phyloP scores from a whole-genome alignment of 805 yeast species.

The Candida insectorum region DNA sequence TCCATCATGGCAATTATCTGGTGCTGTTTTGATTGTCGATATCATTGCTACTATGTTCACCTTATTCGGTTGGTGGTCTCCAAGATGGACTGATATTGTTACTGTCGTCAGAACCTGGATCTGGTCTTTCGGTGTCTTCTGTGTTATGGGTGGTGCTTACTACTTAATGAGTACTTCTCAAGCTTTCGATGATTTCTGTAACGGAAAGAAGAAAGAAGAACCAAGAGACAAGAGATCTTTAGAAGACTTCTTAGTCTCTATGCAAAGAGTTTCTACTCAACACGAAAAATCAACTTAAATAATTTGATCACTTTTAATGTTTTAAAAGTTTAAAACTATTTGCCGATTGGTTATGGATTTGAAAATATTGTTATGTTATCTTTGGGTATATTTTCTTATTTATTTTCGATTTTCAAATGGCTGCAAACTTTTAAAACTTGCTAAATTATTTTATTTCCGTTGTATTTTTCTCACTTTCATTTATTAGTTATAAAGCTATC shows the following conservation, averaged over 20 bases:
- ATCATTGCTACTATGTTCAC: conserved; percentile 89
- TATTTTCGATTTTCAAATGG: too few species aligned
- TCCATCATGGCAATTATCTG: conserved; percentile 96
- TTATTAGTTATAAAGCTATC: neutral
- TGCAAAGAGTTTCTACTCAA: conserved; percentile 88
- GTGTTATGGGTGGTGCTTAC: conserved; percentile 95
- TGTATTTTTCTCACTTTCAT: neutral
- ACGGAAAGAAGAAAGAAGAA: conserved; percentile 66
- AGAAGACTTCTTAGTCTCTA: conserved; percentile 81
- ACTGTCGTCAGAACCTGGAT: conserved; percentile 93
- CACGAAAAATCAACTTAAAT: conserved; percentile 73
- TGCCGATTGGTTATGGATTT: too few species aligned
- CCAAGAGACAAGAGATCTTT: conserved; percentile 60
- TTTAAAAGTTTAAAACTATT: too few species aligned
- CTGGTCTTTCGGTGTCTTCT: conserved; percentile 96
- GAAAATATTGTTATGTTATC: neutral
- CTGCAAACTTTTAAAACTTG: too few species aligned
- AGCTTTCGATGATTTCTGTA: conserved; percentile 78
- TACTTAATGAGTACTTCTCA: conserved; percentile 84
- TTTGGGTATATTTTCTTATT: neutral
- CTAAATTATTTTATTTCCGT: neutral
- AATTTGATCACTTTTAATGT: conserved; percentile 2
- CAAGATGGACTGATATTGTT: conserved; percentile 95
- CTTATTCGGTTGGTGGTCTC: conserved; percentile 96
- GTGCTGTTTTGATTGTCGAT: conserved; percentile 90